These are phyloP conservation scores for Suillus bovinus DNA, from an alignment of 768 basidiomycete genomes.

Conservation along the genomic window DNA sequence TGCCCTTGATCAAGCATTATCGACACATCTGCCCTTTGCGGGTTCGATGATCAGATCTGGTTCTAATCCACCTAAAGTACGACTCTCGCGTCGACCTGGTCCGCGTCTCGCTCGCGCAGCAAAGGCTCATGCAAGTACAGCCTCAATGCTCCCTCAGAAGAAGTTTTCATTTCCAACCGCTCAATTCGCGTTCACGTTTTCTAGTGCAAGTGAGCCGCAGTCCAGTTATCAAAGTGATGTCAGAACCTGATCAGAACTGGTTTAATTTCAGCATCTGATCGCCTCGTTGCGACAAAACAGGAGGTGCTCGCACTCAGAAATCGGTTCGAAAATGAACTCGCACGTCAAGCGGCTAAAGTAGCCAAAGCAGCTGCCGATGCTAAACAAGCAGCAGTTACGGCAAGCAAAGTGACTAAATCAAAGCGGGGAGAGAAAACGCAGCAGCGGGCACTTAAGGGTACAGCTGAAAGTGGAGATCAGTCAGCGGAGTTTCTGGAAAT, in stretches of 20 bases:
- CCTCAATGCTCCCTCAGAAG: slow-evolving; percentile 12
- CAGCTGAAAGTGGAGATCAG: slow-evolving; percentile 34
- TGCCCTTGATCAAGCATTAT: slow-evolving; percentile 77
- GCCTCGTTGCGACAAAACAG: slow-evolving; percentile 64
- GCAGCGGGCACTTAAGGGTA: slow-evolving; percentile 34
- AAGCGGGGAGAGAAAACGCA: slow-evolving; percentile 42
- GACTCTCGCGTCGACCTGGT: slow-evolving; percentile 55
- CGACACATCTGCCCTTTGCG: slow-evolving; percentile 38
- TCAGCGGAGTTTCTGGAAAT: slow-evolving; percentile 41
- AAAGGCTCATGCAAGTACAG: slow-evolving; percentile 19
- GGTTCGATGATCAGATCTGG: slow-evolving; percentile 37
- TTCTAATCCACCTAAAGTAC: slow-evolving; percentile 37
- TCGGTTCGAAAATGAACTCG: slow-evolving; percentile 74
- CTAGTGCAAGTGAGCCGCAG: slow-evolving; percentile 69
- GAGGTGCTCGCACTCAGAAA: slow-evolving; percentile 66
- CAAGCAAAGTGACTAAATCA: slow-evolving; percentile 35
- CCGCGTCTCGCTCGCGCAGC: slow-evolving; percentile 52
- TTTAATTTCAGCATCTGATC: slow-evolving; percentile 61
- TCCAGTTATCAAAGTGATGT: slow-evolving; percentile 21
- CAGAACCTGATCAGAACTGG: slow-evolving; percentile 29
- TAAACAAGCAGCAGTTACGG: slow-evolving; percentile 48
- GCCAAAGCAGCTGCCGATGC: slow-evolving; percentile 49
- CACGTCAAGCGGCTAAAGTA: slow-evolving; percentile 62
- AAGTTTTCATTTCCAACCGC: slow-evolving; percentile 48
- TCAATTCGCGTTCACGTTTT: slow-evolving; percentile 62